These are phyloP conservation scores for Pseudocercospora vitis DNA, from an alignment of 2,329 filamentous ascomycete genomes.

Conservation along the genomic window DNA sequence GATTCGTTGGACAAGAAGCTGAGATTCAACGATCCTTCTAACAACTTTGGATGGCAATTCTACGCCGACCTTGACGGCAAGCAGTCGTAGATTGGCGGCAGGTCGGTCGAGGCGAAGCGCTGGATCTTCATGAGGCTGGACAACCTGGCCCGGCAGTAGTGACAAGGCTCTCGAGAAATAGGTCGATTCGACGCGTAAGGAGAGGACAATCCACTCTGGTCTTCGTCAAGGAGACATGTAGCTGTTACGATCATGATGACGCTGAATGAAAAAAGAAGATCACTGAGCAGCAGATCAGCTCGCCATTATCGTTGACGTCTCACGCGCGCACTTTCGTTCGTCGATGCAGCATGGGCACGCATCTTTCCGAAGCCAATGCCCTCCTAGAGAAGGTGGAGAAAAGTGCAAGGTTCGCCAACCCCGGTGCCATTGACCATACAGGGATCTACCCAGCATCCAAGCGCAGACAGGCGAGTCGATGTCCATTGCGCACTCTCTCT, in stretches of 20 bases:
- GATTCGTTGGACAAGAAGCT: slow-evolving; percentile 59
- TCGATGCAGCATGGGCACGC: too few species aligned
- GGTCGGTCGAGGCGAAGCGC: background rate
- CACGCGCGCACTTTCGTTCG: too few species aligned
- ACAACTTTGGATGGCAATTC: slow-evolving; percentile 58
- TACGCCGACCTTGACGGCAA: slow-evolving; percentile 61
- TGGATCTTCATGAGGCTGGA: slow-evolving; percentile 2
- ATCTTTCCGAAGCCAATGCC: too few species aligned
- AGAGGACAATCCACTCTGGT: too few species aligned
- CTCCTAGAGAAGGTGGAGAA: slow-evolving; percentile 1
- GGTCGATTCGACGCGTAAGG: too few species aligned
- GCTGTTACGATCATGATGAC: too few species aligned
- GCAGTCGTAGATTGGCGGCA: slow-evolving; percentile 27
- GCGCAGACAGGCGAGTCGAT: too few species aligned
- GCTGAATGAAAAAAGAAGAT: too few species aligned
- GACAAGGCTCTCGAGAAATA: too few species aligned
- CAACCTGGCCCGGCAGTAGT: background rate
- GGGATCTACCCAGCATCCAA: background rate
- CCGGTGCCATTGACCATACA: background rate
- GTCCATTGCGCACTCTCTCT: background rate
- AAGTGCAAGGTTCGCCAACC: background rate
- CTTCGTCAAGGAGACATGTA: too few species aligned
- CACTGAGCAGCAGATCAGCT: too few species aligned
- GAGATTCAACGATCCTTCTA: slow-evolving; percentile 61
- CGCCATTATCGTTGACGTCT: too few species aligned